Conservation (phyloP, 345 rosid genomes). For the Lumnitzera littorea region DNA sequence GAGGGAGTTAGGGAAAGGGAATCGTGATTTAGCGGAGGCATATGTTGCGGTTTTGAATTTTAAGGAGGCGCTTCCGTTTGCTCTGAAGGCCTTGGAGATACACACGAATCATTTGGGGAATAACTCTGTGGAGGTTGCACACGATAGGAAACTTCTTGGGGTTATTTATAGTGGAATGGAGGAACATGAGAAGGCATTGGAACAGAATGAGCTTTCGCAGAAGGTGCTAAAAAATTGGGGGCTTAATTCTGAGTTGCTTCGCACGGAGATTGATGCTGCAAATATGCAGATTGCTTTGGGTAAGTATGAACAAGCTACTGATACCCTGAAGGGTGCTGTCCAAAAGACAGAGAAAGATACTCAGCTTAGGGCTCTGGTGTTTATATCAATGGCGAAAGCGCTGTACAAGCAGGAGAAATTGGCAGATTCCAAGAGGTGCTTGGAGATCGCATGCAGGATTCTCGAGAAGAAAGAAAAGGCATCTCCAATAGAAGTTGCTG, state of each 20-base stretch:
- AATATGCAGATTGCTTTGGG: conserved; percentile 90
- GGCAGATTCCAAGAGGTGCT: conserved; percentile 63
- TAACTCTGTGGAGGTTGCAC: conserved; percentile 83
- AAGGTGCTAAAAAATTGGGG: conserved; percentile 82
- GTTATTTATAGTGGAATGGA: conserved; percentile 84
- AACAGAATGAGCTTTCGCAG: conserved; percentile 72
- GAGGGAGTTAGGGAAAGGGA: conserved; percentile 65
- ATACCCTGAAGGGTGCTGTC: conserved; percentile 52
- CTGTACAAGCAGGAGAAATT: conserved; percentile 54
- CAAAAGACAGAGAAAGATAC: conserved; percentile 72
- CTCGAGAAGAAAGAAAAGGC: conserved; percentile 61
- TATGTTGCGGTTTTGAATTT: conserved; percentile 80
- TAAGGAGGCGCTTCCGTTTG: conserved; percentile 70
- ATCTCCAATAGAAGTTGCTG: conserved; percentile 76
- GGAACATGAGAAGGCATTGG: conserved; percentile 78
- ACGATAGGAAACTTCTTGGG: conserved; percentile 79
- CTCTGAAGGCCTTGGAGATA: conserved; percentile 65
- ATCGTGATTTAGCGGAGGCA: conserved; percentile 74
- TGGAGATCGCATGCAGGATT: conserved; percentile 73
- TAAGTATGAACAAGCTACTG: conserved; percentile 61
- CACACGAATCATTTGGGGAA: conserved; percentile 59
- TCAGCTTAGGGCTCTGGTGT: conserved; percentile 61
- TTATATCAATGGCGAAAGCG: conserved; percentile 85
- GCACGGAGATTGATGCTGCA: conserved; percentile 79
- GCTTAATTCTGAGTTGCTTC: conserved; percentile 56